Evolutionary conservation across 2,329 filamentous ascomycete species (phyloP).

Genomic region (Pezicula carpinea): DNA sequence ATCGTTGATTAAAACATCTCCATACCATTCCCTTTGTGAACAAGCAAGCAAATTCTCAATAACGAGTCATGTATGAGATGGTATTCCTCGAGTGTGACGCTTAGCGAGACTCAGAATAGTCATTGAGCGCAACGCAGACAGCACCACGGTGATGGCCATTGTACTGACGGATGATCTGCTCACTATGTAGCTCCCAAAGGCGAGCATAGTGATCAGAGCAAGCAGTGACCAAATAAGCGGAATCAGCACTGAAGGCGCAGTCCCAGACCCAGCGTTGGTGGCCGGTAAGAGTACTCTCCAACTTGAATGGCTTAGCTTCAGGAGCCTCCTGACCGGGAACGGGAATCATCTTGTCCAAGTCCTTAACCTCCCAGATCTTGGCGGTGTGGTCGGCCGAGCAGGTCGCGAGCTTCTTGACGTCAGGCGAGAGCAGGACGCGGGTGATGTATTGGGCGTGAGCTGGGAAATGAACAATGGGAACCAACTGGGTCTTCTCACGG

Average conservation of each 20-base stretch:
- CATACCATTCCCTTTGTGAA: not conserved
- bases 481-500: slow-evolving; percentile 62
- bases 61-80: no score
- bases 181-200: slow-evolving; percentile 66
- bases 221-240: slow-evolving; percentile 69
- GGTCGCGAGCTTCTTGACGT: slow-evolving; percentile 70
- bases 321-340: slow-evolving; percentile 18
- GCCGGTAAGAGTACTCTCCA: slow-evolving; percentile 65
- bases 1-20: not conserved
- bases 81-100: not conserved
- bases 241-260: slow-evolving; percentile 70
- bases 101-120: slow-evolving; percentile 39
- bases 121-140: slow-evolving; percentile 69
- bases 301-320: slow-evolving; percentile 49
- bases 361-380: slow-evolving; percentile 88
- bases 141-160: slow-evolving; percentile 71
- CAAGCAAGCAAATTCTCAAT: not conserved
- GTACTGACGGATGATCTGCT: slow-evolving; percentile 69
- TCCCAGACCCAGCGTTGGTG: slow-evolving; percentile 80
- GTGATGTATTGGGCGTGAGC: slow-evolving; percentile 72
- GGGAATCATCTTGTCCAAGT: slow-evolving; percentile 50
- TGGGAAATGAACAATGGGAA: slow-evolving; percentile 67
- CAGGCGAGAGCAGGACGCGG: slow-evolving; percentile 67
- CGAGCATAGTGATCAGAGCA: slow-evolving; percentile 71
- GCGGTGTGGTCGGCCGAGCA: slow-evolving; percentile 77